phyloP scores from a whole-genome alignment of 2,329 filamentous ascomycete genomes.

The Fusarium nurragi region DNA sequence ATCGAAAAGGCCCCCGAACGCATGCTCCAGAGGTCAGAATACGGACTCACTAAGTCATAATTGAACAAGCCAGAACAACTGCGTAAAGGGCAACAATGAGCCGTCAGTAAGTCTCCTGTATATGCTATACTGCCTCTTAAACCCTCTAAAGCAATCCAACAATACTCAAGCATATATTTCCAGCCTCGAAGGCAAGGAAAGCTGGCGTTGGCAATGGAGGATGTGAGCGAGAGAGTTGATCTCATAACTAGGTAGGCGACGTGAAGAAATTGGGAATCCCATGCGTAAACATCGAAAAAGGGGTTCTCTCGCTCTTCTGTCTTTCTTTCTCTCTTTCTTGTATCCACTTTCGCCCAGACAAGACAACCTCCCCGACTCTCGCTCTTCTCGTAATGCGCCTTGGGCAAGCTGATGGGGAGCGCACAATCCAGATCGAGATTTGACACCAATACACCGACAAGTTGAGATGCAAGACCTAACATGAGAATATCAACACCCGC shows the following conservation, averaged over 20 bases:
- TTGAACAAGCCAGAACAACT: neutral
- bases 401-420: constrained; percentile 25
- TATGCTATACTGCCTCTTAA: constrained; percentile 30
- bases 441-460: constrained; percentile 44
- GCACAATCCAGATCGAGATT: constrained; percentile 32
- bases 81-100: neutral
- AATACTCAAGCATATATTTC: constrained; percentile 8
- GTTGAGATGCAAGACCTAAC: constrained; percentile 42
- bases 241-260: constrained; percentile 19
- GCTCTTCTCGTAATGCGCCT: constrained; percentile 27
- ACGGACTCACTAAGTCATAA: constrained; percentile 1
- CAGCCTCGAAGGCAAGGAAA: neutral
- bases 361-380: constrained; percentile 19
- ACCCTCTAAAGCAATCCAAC: constrained; percentile 26
- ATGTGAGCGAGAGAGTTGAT: constrained; percentile 12
- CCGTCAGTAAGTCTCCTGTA: constrained; percentile 28
- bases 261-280: constrained; percentile 34
- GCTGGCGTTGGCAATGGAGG: constrained; percentile 11
- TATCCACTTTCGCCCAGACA: constrained; percentile 20
- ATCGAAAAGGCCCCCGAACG: neutral
- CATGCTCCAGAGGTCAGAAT: neutral
- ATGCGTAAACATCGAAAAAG: constrained; percentile 42
- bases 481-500: constrained; percentile 44
- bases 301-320: constrained; percentile 41
- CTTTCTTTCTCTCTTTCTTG: constrained; percentile 27